Percentiles rank a stretch among this genome's conserved stretches.
Conservation (phyloP, 352 stramenopile species). For the Globisporangium solare region DNA sequence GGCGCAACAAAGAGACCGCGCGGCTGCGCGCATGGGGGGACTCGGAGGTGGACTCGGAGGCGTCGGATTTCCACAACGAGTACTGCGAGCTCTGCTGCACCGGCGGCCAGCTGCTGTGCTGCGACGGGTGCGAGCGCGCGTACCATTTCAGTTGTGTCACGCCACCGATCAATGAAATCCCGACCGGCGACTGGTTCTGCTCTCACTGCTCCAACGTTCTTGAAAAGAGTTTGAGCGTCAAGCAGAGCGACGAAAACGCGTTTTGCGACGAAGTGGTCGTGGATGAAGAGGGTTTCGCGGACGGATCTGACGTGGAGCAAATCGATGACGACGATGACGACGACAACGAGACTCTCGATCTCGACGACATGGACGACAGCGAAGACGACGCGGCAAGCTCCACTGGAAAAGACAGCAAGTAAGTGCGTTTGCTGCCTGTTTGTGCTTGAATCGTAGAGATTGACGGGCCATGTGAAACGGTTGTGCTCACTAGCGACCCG, state of each 20-base stretch:
- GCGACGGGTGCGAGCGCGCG: conserved; percentile 60
- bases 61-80: conserved; percentile 51
- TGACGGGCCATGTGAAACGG: too few species aligned
- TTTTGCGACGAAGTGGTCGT: conserved; percentile 21
- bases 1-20: conserved; percentile 39
- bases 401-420: too few species aligned
- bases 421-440: too few species aligned
- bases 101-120: conserved; percentile 58
- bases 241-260: conserved; percentile 22
- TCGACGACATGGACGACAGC: not conserved
- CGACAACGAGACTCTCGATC: conserved; percentile 17
- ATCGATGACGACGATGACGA: conserved; percentile 19
- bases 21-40: conserved; percentile 40
- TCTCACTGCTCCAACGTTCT: conserved; percentile 26
- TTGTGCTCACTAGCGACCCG: too few species aligned
- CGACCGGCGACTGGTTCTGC: conserved; percentile 63
- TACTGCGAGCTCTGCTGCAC: conserved; percentile 66
- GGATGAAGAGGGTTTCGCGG: not conserved
- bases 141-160: conserved; percentile 74
- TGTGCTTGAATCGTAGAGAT: too few species aligned
- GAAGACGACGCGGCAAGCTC: not conserved
- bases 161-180: conserved; percentile 49
- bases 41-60: conserved; percentile 25
- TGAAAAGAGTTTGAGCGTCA: conserved; percentile 11
- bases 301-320: conserved; percentile 13